Percentiles rank a stretch among this genome's conserved stretches.
Evolutionary conservation across 768 basidiomycete species (phyloP).

Genomic region (Termitomyces eurrhizus): DNA sequence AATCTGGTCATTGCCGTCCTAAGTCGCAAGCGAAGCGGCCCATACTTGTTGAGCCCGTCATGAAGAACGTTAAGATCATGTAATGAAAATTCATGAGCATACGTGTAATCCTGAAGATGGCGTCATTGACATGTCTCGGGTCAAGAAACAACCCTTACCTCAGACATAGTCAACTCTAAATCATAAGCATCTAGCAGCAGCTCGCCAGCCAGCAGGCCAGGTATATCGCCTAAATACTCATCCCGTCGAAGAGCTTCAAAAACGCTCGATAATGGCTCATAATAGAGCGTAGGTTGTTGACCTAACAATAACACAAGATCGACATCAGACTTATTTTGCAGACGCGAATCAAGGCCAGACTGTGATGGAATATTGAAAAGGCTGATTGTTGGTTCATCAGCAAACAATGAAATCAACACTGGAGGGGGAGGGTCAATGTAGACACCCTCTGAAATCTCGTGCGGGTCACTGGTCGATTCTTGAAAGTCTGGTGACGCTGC

Average conservation of each 20-base stretch:
- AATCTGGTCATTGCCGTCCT: slow-evolving; percentile 52
- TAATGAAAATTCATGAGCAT: slow-evolving; percentile 63
- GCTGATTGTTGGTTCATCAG: slow-evolving; percentile 35
- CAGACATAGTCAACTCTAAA: slow-evolving; percentile 57
- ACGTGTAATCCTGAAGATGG: slow-evolving; percentile 56
- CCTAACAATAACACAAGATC: slow-evolving; percentile 49
- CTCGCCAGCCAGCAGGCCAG: slow-evolving; percentile 54
- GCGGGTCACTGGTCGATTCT: slow-evolving; percentile 38
- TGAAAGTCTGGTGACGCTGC: not conserved
- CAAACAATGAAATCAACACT: slow-evolving; percentile 48
- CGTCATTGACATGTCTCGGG: not conserved
- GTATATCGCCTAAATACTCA: slow-evolving; percentile 40
- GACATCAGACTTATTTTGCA: slow-evolving; percentile 15
- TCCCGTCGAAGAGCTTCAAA: slow-evolving; percentile 74
- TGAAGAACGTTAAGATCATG: slow-evolving; percentile 72
- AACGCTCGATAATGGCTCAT: slow-evolving; percentile 65
- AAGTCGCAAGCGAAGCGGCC: slow-evolving; percentile 60
- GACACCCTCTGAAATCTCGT: slow-evolving; percentile 61
- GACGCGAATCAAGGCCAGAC: slow-evolving; percentile 23
- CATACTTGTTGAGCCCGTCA: slow-evolving; percentile 57
- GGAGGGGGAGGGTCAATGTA: slow-evolving; percentile 76
- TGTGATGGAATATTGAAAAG: slow-evolving; percentile 53
- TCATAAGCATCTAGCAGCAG: slow-evolving; percentile 70
- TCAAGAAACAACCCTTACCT: slow-evolving; percentile 39
- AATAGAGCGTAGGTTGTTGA: slow-evolving; percentile 67